phyloP scores from a whole-genome alignment of 2,329 filamentous ascomycete species.

The Sordariomycetes sp. region DNA sequence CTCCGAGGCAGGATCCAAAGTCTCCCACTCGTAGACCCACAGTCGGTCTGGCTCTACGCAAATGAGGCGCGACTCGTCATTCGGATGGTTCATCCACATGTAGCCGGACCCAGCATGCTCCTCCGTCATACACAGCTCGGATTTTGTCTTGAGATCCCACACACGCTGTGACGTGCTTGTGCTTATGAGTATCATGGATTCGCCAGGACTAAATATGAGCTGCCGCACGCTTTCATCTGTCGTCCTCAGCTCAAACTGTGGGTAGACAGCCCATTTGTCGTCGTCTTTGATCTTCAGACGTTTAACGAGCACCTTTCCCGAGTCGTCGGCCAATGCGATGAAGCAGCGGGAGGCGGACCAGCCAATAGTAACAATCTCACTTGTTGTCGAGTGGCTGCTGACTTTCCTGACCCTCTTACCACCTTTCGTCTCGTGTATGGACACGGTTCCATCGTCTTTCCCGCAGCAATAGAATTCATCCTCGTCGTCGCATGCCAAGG shows the following conservation, averaged over 20 bases:
- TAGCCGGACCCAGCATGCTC: not conserved
- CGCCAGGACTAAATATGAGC: not conserved
- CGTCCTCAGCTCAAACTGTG: not conserved
- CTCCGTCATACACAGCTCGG: not conserved
- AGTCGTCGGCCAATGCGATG: not conserved
- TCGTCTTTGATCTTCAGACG: not conserved
- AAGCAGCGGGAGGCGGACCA: not conserved
- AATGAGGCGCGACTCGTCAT: not conserved
- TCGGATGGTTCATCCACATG: not conserved
- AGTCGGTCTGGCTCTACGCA: not conserved
- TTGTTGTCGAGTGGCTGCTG: not conserved
- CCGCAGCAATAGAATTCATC: constrained; percentile 1
- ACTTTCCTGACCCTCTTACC: not conserved
- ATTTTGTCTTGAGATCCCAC: not conserved
- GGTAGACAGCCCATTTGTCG: not conserved
- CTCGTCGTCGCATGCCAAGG: not conserved
- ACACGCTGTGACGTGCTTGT: not conserved
- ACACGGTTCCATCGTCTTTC: not conserved
- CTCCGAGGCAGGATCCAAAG: not conserved
- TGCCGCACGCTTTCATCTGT: not conserved
- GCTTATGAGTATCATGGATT: not conserved
- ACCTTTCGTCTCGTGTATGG: not conserved
- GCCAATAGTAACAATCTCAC: not conserved
- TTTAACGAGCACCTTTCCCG: not conserved
- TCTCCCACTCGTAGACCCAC: not conserved